Evolutionary conservation across 805 yeast species (phyloP).

Genomic region (Isabelozyma gotoi): DNA sequence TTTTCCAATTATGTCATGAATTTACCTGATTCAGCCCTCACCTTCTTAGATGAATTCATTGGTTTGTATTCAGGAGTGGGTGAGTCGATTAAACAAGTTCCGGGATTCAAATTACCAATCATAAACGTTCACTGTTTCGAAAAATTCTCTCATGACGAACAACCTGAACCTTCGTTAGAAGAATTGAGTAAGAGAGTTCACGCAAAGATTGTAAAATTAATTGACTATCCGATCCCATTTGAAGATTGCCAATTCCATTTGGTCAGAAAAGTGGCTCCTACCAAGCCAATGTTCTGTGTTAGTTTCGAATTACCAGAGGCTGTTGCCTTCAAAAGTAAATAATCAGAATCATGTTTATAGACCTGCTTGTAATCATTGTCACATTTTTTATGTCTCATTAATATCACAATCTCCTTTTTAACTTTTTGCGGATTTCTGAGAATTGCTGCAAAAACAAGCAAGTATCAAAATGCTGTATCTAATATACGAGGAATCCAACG

Average conservation of each 20-base stretch:
- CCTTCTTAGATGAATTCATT: slow-evolving; percentile 72
- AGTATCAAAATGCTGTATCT: not conserved
- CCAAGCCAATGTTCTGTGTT: slow-evolving; percentile 94
- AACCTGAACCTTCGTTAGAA: slow-evolving; percentile 64
- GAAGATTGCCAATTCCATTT: slow-evolving; percentile 63
- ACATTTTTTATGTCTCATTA: not conserved
- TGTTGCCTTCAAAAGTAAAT: slow-evolving; percentile 49
- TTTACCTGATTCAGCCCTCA: slow-evolving; percentile 88
- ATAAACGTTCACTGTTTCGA: slow-evolving; percentile 92
- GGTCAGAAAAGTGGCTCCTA: slow-evolving; percentile 94
- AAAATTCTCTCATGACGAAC: slow-evolving; percentile 72
- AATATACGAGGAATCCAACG: not conserved
- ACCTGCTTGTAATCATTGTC: too few species aligned
- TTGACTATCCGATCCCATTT: slow-evolving; percentile 49
- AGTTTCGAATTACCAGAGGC: slow-evolving; percentile 70
- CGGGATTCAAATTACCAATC: slow-evolving; percentile 62
- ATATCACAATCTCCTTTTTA: not conserved
- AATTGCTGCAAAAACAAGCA: not conserved
- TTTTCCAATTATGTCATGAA: slow-evolving; percentile 88
- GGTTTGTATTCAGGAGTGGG: slow-evolving; percentile 61
- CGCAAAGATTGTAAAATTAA: slow-evolving; percentile 41
- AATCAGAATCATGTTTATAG: too few species aligned
- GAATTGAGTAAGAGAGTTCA: slow-evolving; percentile 69
- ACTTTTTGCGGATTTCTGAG: not conserved
- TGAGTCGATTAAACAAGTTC: slow-evolving; percentile 30